Percentiles rank a stretch among this genome's conserved stretches.
Evolutionary conservation across 2,329 filamentous ascomycete species (phyloP).

Genomic region (Colletotrichum kahawae): DNA sequence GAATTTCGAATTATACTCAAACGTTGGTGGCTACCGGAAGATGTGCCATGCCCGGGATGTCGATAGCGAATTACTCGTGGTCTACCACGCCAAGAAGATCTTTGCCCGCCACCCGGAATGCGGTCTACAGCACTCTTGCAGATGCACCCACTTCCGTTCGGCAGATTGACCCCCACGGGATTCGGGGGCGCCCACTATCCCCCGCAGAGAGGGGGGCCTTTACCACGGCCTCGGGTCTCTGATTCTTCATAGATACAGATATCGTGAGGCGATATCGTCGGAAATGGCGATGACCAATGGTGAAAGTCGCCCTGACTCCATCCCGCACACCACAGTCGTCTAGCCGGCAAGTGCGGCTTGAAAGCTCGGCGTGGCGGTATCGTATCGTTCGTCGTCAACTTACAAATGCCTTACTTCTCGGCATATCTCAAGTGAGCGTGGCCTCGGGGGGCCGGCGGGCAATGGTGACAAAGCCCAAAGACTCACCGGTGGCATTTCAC

Average conservation of each 20-base stretch:
- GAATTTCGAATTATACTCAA: neutral
- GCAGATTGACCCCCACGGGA: neutral
- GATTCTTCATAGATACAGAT: neutral
- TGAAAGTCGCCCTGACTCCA: neutral
- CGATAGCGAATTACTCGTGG: neutral
- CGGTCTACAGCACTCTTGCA: neutral
- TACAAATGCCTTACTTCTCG: neutral
- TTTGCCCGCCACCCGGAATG: neutral
- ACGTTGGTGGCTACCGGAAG: neutral
- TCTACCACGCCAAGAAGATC: neutral
- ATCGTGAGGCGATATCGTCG: neutral
- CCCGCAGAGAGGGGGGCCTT: neutral
- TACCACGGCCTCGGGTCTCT: constrained; percentile 1
- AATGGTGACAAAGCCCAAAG: neutral
- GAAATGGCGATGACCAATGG: neutral
- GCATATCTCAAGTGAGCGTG: neutral
- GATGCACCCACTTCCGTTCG: neutral
- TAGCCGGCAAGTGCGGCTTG: neutral
- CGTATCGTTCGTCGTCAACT: neutral
- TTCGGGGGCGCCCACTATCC: neutral
- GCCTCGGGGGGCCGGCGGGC: neutral
- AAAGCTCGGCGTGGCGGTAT: neutral
- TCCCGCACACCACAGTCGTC: neutral
- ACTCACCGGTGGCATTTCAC: neutral
- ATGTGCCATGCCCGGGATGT: neutral